These are phyloP conservation scores for Knufia petricola DNA, from an alignment of 2,329 filamentous ascomycete genomes.

Conservation along the genomic window DNA sequence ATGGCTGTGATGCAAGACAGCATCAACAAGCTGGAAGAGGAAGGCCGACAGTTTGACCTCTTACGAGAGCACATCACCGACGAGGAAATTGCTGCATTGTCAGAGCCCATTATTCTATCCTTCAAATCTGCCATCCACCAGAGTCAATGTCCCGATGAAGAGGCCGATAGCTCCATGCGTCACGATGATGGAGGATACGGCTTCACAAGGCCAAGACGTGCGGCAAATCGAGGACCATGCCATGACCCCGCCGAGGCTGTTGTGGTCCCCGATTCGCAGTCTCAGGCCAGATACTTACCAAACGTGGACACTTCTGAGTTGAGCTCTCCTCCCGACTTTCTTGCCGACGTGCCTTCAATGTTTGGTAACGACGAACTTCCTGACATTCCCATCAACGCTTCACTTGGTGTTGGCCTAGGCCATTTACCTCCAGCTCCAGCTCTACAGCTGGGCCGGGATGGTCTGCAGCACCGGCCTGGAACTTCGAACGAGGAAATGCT, in stretches of 20 bases:
- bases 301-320: background rate
- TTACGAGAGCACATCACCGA: background rate
- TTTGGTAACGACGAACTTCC: background rate
- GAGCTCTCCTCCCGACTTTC: background rate
- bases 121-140: background rate
- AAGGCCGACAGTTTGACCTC: background rate
- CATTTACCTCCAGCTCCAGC: background rate
- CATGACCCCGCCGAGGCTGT: background rate
- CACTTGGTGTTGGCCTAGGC: background rate
- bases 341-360: background rate
- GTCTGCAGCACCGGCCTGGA: background rate
- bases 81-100: slow-evolving; percentile 1
- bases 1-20: background rate
- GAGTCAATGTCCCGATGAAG: background rate
- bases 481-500: slow-evolving; percentile 7
- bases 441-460: background rate
- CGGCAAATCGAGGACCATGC: background rate
- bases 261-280: slow-evolving; percentile 5
- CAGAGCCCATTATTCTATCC: background rate
- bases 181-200: background rate
- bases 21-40: background rate
- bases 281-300: background rate
- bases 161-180: too few relatives aligned
- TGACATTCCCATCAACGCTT: background rate
- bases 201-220: background rate